These are phyloP conservation scores for Zychaea mexicana DNA, from an alignment of 371 early-diverging fungal species.

Conservation along the genomic window DNA sequence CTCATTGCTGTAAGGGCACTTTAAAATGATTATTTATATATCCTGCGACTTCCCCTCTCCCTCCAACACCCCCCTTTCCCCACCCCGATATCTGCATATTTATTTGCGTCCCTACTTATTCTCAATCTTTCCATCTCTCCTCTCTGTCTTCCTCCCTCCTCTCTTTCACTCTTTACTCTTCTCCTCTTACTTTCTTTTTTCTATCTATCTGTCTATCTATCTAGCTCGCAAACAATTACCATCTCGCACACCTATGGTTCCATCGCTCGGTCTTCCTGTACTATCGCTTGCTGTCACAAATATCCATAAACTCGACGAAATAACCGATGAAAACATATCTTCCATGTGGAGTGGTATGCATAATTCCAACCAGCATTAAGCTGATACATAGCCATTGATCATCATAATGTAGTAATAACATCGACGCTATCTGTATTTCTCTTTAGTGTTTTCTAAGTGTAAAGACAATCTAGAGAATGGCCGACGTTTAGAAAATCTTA, in stretches of 20 bases:
- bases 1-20: background rate
- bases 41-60: background rate
- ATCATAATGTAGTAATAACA: background rate
- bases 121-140: background rate
- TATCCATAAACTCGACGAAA: conserved; percentile 29
- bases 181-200: background rate
- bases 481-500: conserved; percentile 47
- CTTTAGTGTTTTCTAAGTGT: conserved; percentile 38
- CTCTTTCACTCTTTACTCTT: conserved; percentile 8
- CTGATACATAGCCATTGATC: background rate
- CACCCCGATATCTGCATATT: background rate
- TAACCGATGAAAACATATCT: conserved; percentile 37
- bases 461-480: conserved; percentile 49
- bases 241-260: background rate
- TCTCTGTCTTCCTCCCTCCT: background rate
- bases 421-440: background rate
- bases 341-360: conserved; percentile 52
- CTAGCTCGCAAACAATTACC: background rate
- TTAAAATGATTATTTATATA: background rate
- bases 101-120: background rate
- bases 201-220: background rate
- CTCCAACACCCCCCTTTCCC: background rate
- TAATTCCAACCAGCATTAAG: background rate
- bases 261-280: conserved; percentile 43
- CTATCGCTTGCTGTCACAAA: conserved; percentile 42